These are phyloP conservation scores for Starmerella sirachaensis DNA, from an alignment of 805 yeast species.

Conservation along the genomic window DNA sequence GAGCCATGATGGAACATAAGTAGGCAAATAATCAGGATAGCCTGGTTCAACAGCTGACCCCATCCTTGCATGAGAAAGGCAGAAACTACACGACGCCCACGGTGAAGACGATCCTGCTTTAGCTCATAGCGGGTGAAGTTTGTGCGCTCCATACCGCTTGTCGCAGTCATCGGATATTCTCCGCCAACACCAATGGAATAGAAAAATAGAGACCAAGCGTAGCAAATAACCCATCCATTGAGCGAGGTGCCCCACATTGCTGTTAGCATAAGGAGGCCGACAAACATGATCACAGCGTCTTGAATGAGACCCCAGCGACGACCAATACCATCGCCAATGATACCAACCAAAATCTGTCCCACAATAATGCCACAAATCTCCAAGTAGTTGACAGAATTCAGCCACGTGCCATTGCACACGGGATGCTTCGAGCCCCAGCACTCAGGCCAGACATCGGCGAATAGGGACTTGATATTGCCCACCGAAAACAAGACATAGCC, in stretches of 20 bases:
- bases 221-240: constrained; percentile 44
- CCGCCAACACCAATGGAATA: constrained; percentile 48
- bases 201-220: constrained; percentile 39
- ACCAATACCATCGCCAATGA: constrained; percentile 46
- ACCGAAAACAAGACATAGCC: constrained; percentile 32
- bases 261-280: constrained; percentile 47
- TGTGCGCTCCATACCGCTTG: constrained; percentile 51
- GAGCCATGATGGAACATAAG: constrained; percentile 27
- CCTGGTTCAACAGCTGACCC: constrained; percentile 29
- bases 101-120: constrained; percentile 30
- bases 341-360: constrained; percentile 49
- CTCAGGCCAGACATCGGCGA: constrained; percentile 29
- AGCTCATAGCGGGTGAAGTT: constrained; percentile 25
- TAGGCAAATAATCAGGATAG: constrained; percentile 22
- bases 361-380: constrained; percentile 40
- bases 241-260: constrained; percentile 47
- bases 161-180: constrained; percentile 54
- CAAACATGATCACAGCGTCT: constrained; percentile 45
- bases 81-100: constrained; percentile 30
- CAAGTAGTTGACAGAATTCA: constrained; percentile 28
- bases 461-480: constrained; percentile 28
- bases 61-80: constrained; percentile 30
- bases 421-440: constrained; percentile 27
- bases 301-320: constrained; percentile 49
- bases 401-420: constrained; percentile 29